phyloP scores from a whole-genome alignment of 306 rosid genomes.

The Casuarina equisetifolia region DNA sequence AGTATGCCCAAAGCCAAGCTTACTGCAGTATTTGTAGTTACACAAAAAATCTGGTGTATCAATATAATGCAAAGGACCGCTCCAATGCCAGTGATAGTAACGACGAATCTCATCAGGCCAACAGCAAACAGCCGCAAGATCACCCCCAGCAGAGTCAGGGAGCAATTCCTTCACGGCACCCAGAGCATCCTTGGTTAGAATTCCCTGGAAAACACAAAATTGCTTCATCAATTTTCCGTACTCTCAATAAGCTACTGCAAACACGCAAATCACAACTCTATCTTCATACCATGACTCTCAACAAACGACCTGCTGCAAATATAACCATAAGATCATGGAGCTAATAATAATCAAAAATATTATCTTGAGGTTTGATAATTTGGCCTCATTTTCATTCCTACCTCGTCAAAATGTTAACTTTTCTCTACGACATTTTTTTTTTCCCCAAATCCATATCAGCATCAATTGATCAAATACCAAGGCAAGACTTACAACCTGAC shows the following conservation, averaged over 20 bases:
- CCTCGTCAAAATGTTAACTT: background rate
- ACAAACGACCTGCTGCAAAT: background rate
- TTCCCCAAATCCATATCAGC: background rate
- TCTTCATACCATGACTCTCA: background rate
- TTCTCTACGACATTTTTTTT: background rate
- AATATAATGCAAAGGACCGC: conserved; percentile 63
- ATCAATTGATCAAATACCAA: background rate
- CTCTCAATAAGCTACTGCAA: conserved; percentile 5
- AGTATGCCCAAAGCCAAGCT: conserved; percentile 28
- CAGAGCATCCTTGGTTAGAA: conserved; percentile 71
- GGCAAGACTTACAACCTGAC: too few relatives aligned
- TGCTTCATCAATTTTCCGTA: conserved; percentile 18
- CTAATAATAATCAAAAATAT: background rate
- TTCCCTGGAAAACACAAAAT: conserved; percentile 44
- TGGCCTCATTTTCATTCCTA: background rate
- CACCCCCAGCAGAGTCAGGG: conserved; percentile 75
- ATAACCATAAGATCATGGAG: background rate
- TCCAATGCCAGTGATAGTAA: conserved; percentile 58
- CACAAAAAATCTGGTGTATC: conserved; percentile 91
- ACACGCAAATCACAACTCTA: background rate
- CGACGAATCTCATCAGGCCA: conserved; percentile 75
- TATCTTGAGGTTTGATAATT: background rate
- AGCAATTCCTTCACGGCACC: conserved; percentile 64
- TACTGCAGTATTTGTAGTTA: conserved; percentile 71
- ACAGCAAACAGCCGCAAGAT: conserved; percentile 80